A percentile compares a stretch with the other conserved stretches of the same genome.
These are phyloP conservation scores for Aureobasidium lini DNA, from an alignment of 2,329 filamentous ascomycete genomes.

Conservation along the genomic window DNA sequence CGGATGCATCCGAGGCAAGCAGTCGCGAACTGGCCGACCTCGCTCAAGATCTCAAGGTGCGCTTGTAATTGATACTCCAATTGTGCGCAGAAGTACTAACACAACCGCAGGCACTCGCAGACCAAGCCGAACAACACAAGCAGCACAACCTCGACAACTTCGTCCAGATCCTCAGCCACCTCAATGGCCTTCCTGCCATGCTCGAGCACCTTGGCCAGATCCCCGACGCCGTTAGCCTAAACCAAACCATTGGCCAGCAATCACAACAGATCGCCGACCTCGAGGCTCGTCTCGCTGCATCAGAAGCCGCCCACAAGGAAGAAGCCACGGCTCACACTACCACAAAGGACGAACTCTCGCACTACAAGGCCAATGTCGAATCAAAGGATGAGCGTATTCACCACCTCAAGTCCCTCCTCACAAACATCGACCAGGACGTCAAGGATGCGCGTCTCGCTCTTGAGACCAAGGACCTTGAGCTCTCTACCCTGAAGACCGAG, in stretches of 20 bases:
- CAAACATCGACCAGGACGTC: not conserved
- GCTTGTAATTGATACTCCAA: too few species aligned
- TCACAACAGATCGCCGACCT: conserved; percentile 7
- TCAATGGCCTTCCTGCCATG: conserved; percentile 4
- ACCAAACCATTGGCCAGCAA: conserved; percentile 3
- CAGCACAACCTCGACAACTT: conserved; percentile 10
- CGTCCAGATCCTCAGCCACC: conserved; percentile 3
- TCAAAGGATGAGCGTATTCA: conserved; percentile 1
- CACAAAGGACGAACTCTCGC: not conserved
- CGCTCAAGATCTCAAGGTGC: conserved; percentile 9
- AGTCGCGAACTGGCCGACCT: not conserved
- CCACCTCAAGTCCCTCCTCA: not conserved
- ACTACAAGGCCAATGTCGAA: not conserved
- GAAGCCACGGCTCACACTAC: not conserved
- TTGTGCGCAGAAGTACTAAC: not conserved
- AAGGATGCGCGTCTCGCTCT: not conserved
- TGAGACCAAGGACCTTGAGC: not conserved
- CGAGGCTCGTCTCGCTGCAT: conserved; percentile 1
- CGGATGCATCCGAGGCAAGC: not conserved
- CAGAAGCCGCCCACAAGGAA: not conserved
- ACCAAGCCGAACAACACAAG: conserved; percentile 7
- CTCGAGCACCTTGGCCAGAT: conserved; percentile 7
- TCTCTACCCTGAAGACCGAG: not conserved
- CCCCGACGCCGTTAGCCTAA: not conserved
- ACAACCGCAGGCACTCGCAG: not conserved